phyloP scores from a whole-genome alignment of 805 yeast species.

The Barnettozyma siamensis region DNA sequence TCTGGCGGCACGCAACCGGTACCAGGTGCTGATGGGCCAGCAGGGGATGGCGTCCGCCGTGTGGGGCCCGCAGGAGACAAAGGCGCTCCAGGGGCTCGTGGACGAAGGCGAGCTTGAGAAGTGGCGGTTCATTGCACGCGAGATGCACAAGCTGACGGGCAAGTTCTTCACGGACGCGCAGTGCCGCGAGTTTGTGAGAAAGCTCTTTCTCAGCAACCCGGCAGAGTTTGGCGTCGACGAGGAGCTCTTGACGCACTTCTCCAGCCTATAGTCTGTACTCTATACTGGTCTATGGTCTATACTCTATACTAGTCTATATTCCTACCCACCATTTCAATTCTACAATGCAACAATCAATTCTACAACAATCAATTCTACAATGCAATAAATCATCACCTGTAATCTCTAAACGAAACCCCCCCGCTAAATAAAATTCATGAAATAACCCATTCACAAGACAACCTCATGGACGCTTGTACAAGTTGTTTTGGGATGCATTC shows the following conservation, averaged over 20 bases:
- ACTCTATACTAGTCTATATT: too few species aligned
- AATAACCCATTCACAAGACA: too few species aligned
- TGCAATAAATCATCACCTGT: not conserved
- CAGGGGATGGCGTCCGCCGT: slow-evolving; percentile 69
- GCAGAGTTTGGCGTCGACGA: slow-evolving; percentile 50
- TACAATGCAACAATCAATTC: not conserved
- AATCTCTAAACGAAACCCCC: not conserved
- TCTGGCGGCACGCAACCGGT: slow-evolving; percentile 70
- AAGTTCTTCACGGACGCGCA: slow-evolving; percentile 46
- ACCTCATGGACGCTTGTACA: slow-evolving; percentile 20
- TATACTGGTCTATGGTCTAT: too few species aligned
- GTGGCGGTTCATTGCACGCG: slow-evolving; percentile 59
- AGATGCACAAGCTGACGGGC: slow-evolving; percentile 46
- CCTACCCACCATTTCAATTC: not conserved
- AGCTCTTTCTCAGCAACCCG: slow-evolving; percentile 51
- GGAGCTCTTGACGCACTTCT: slow-evolving; percentile 28
- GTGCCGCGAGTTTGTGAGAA: slow-evolving; percentile 48
- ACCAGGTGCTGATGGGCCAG: slow-evolving; percentile 77
- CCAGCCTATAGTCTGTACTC: too few species aligned
- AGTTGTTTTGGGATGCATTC: slow-evolving; percentile 13
- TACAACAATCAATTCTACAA: too few species aligned
- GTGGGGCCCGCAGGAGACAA: slow-evolving; percentile 55
- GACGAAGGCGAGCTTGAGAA: slow-evolving; percentile 70
- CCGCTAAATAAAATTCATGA: too few species aligned
- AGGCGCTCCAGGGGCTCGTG: slow-evolving; percentile 42